phyloP scores from a whole-genome alignment of 1,139 yeast genomes.

The Pneumocystis wakefieldiae region DNA sequence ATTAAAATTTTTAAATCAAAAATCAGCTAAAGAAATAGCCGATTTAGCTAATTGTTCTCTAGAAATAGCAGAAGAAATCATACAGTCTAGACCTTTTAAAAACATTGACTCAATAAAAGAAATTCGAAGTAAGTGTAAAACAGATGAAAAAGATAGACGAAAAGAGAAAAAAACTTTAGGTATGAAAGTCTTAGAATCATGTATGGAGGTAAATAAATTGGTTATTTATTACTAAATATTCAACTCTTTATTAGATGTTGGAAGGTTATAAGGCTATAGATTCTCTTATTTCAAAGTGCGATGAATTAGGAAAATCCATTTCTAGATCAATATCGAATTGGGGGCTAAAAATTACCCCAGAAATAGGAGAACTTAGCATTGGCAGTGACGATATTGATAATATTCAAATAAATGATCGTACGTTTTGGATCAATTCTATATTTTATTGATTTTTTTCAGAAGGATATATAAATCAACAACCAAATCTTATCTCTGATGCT shows the following conservation, averaged over 20 bases:
- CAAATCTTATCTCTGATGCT: constrained; percentile 13
- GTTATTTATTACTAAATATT: constrained; percentile 29
- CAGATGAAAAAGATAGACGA: constrained; percentile 20
- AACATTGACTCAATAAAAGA: background rate
- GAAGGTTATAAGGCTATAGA: constrained; percentile 91
- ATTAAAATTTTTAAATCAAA: constrained; percentile 62
- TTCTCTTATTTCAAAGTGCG: constrained; percentile 69
- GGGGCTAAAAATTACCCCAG: constrained; percentile 65
- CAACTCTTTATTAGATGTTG: constrained; percentile 35
- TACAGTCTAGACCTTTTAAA: constrained; percentile 48
- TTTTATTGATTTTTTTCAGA: constrained; percentile 19
- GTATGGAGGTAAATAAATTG: constrained; percentile 9
- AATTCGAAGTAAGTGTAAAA: background rate
- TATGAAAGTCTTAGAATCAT: constrained; percentile 48
- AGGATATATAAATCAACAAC: constrained; percentile 22
- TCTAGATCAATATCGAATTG: constrained; percentile 61
- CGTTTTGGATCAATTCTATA: constrained; percentile 28
- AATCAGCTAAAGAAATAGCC: constrained; percentile 56
- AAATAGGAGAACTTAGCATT: constrained; percentile 32
- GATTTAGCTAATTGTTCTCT: constrained; percentile 66
- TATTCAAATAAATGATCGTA: constrained; percentile 20
- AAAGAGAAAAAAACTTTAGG: constrained; percentile 42
- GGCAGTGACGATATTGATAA: background rate
- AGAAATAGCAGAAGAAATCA: constrained; percentile 46
- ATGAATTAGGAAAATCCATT: constrained; percentile 57